Conservation (phyloP, 495 filamentous ascomycete genomes). For the Xylaria bambusicola region DNA sequence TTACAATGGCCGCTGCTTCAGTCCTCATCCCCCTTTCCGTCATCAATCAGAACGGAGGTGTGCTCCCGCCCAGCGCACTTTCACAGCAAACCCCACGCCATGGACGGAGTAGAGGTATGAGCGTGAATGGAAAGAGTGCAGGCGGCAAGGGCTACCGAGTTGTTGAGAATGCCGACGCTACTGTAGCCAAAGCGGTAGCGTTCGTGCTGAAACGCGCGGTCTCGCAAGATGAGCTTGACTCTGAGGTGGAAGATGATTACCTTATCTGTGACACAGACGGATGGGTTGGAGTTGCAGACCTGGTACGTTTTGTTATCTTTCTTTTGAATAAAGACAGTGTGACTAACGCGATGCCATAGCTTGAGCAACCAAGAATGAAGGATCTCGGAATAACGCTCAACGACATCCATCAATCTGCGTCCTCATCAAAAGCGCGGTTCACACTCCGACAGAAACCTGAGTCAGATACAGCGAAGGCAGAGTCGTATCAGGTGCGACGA, state of each 20-base stretch:
- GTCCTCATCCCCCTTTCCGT: constrained; percentile 35
- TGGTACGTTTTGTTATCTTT: constrained; percentile 34
- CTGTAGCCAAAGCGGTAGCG: constrained; percentile 44
- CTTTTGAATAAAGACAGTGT: not conserved
- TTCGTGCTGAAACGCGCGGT: constrained; percentile 47
- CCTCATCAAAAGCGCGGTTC: constrained; percentile 37
- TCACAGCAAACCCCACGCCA: constrained; percentile 45
- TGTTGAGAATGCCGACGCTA: constrained; percentile 43
- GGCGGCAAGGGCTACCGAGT: constrained; percentile 43
- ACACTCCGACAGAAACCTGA: constrained; percentile 25
- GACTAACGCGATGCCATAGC: constrained; percentile 25
- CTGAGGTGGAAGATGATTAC: constrained; percentile 39
- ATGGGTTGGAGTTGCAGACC: constrained; percentile 41
- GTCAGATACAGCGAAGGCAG: constrained; percentile 22
- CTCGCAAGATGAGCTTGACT: constrained; percentile 35
- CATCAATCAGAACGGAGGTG: constrained; percentile 40
- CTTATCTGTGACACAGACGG: constrained; percentile 44
- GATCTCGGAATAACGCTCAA: constrained; percentile 35
- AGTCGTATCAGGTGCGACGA: constrained; percentile 35
- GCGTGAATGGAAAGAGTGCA: constrained; percentile 39
- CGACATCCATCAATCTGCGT: constrained; percentile 39
- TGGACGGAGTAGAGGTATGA: constrained; percentile 46
- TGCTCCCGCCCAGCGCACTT: constrained; percentile 46
- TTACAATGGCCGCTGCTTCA: constrained; percentile 35
- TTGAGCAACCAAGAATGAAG: constrained; percentile 36